These are phyloP conservation scores for Lasiosphaeria ovina DNA, from an alignment of 495 filamentous ascomycete genomes.

Conservation along the genomic window DNA sequence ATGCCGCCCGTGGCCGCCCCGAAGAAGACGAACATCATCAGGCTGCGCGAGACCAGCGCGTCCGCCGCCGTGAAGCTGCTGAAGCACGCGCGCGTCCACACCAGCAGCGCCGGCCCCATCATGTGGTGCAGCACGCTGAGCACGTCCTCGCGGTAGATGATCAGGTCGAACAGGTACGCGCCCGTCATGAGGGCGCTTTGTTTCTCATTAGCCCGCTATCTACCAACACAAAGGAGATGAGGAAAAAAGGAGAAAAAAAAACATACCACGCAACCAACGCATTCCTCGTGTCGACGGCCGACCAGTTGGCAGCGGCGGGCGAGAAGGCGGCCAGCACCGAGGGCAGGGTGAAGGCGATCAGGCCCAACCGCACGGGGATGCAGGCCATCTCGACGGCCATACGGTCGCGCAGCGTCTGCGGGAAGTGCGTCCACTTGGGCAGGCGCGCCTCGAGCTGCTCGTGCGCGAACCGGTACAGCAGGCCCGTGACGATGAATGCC, in stretches of 20 bases:
- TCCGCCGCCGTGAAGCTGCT: constrained; percentile 1
- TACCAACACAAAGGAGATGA: neutral
- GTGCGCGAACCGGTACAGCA: constrained; percentile 2
- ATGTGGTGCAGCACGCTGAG: constrained; percentile 4
- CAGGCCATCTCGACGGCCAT: constrained; percentile 6
- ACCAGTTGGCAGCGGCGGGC: neutral
- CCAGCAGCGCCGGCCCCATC: constrained; percentile 1
- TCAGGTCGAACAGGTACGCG: constrained; percentile 2
- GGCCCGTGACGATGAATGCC: constrained; percentile 7
- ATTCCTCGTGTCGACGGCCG: neutral
- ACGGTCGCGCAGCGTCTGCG: neutral
- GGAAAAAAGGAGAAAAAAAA: too few relatives aligned
- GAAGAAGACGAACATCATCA: constrained; percentile 7
- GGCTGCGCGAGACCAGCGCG: constrained; percentile 4
- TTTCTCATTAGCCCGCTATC: neutral
- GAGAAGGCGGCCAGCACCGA: neutral
- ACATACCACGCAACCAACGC: constrained; percentile 2
- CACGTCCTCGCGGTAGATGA: constrained; percentile 7
- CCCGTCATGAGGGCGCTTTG: constrained; percentile 3
- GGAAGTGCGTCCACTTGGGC: constrained; percentile 2
- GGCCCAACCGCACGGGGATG: constrained; percentile 1
- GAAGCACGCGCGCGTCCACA: constrained; percentile 6
- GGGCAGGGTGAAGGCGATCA: constrained; percentile 4
- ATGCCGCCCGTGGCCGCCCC: constrained; percentile 4
- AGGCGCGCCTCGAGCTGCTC: constrained; percentile 1